Evolutionary conservation across 2,329 filamentous ascomycete genomes (phyloP).

Genomic region (Fusarium pilosicola): DNA sequence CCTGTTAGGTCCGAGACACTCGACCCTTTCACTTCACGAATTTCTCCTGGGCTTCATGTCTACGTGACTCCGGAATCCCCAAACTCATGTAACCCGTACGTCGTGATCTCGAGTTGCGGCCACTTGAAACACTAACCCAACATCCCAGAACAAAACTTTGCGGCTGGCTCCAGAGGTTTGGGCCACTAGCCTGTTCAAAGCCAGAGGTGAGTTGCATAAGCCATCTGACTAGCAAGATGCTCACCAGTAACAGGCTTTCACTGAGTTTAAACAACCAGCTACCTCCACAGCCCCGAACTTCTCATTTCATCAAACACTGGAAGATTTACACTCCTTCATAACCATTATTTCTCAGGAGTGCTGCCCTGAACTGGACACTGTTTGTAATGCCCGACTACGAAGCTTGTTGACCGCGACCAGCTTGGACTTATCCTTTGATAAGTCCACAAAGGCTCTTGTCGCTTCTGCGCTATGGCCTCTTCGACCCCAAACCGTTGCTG

Average conservation of each 20-base stretch:
- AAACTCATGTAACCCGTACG: conserved; percentile 36
- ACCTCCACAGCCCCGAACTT: conserved; percentile 60
- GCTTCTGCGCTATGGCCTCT: conserved; percentile 73
- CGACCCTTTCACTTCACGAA: conserved; percentile 77
- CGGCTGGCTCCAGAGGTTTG: conserved; percentile 67
- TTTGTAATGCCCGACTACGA: conserved; percentile 62
- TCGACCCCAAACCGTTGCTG: conserved; percentile 52
- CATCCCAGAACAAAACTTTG: conserved; percentile 62
- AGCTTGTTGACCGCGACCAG: conserved; percentile 64
- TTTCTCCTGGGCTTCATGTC: conserved; percentile 84
- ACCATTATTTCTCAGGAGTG: conserved; percentile 62
- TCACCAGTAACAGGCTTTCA: conserved; percentile 64
- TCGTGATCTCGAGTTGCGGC: conserved; percentile 20
- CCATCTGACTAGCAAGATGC: not conserved
- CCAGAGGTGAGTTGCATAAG: conserved; percentile 39
- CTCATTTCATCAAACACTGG: conserved; percentile 77
- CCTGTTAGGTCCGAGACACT: conserved; percentile 65
- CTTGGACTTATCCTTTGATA: conserved; percentile 82
- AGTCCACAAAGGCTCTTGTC: conserved; percentile 71
- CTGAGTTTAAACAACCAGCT: conserved; percentile 52
- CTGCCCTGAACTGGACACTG: conserved; percentile 58
- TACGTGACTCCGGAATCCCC: conserved; percentile 70
- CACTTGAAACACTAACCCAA: not conserved
- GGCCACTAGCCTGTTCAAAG: conserved; percentile 63
- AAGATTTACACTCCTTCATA: conserved; percentile 64